phyloP scores from a whole-genome alignment of 805 yeast genomes.

The Yamadazyma endophytica region DNA sequence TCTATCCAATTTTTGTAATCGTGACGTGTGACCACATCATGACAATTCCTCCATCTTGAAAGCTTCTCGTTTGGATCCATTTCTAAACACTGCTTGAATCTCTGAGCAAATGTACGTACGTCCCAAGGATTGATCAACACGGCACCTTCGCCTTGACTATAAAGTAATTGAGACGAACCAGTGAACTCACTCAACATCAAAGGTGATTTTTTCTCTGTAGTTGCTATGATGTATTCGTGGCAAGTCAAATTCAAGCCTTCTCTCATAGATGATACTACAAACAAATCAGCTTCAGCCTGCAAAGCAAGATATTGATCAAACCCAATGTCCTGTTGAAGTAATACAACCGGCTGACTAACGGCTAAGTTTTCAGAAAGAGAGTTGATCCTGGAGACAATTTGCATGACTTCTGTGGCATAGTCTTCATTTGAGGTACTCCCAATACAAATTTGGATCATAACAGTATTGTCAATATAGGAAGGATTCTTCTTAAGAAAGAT shows the following conservation, averaged over 20 bases:
- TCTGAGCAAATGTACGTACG: slow-evolving; percentile 56
- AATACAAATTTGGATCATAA: slow-evolving; percentile 77
- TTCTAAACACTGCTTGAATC: slow-evolving; percentile 59
- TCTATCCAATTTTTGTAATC: slow-evolving; percentile 77
- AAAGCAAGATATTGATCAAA: slow-evolving; percentile 88
- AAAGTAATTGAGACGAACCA: slow-evolving; percentile 82
- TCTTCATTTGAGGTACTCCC: slow-evolving; percentile 53
- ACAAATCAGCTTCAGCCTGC: slow-evolving; percentile 78
- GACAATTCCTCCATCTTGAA: slow-evolving; percentile 58
- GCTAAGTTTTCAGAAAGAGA: slow-evolving; percentile 70
- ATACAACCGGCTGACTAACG: slow-evolving; percentile 73
- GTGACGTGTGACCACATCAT: slow-evolving; percentile 54
- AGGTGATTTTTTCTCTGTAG: slow-evolving; percentile 70
- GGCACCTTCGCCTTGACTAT: slow-evolving; percentile 53
- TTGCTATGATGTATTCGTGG: slow-evolving; percentile 85
- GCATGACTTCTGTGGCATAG: slow-evolving; percentile 68
- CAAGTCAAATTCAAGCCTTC: slow-evolving; percentile 97
- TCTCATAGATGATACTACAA: slow-evolving; percentile 85
- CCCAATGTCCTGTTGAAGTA: slow-evolving; percentile 82
- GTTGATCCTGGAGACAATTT: slow-evolving; percentile 82
- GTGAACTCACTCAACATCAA: slow-evolving; percentile 88
- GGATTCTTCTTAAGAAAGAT: slow-evolving; percentile 71
- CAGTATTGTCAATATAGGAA: slow-evolving; percentile 60
- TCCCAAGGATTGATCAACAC: slow-evolving; percentile 91
- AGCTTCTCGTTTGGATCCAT: slow-evolving; percentile 59